These are phyloP conservation scores for Mortierella sp. DNA, from an alignment of 371 early-diverging fungal genomes.

Conservation along the genomic window DNA sequence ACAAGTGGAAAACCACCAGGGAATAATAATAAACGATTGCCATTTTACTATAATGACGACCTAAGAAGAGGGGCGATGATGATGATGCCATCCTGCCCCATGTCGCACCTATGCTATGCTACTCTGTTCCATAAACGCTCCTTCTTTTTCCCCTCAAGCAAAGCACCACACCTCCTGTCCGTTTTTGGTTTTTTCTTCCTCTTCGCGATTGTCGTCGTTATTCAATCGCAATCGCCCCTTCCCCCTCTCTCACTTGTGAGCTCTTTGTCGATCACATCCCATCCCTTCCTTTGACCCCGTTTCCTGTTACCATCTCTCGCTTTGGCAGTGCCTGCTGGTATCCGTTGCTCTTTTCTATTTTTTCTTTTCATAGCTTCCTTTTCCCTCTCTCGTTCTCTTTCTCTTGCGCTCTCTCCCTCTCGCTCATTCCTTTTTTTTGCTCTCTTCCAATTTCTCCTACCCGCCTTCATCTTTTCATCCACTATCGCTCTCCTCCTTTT, in stretches of 20 bases:
- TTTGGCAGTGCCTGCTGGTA: constrained; percentile 24
- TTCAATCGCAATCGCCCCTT: not conserved
- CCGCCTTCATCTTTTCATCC: not conserved
- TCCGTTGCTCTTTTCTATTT: constrained; percentile 4
- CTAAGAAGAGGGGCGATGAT: not conserved
- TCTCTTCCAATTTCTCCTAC: not conserved
- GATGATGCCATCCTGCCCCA: constrained; percentile 20
- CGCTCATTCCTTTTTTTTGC: not conserved
- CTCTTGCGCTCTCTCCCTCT: not conserved
- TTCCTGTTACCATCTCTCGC: not conserved
- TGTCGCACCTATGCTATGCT: not conserved
- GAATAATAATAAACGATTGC: not conserved
- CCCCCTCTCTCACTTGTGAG: not conserved
- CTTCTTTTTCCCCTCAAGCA: not conserved
- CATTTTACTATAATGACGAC: not conserved
- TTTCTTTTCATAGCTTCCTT: not conserved
- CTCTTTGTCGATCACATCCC: not conserved
- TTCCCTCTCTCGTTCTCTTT: not conserved
- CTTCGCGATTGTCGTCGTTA: not conserved
- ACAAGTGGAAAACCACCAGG: not conserved
- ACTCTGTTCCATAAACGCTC: not conserved
- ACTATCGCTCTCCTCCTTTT: not conserved
- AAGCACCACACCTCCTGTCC: not conserved
- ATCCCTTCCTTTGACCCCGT: not conserved
- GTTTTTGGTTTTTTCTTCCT: not conserved